phyloP scores from a whole-genome alignment of 306 rosid species.

The Prunus armeniaca region DNA sequence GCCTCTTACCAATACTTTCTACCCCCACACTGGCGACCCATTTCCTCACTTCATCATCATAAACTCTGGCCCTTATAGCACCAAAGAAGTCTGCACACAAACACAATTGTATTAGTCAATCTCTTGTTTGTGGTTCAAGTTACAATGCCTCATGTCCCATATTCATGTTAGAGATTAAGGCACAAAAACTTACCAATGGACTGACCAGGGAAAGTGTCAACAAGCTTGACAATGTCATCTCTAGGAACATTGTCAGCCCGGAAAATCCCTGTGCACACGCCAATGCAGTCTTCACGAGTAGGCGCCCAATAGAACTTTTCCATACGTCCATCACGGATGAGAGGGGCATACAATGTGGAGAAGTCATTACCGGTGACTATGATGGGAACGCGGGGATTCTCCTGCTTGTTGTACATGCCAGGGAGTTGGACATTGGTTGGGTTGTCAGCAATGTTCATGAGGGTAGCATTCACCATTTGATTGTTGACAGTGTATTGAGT shows the following conservation, averaged over 20 bases:
- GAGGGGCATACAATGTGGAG: conserved; percentile 78
- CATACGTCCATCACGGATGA: conserved; percentile 83
- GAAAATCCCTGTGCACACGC: conserved; percentile 71
- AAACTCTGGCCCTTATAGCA: conserved; percentile 71
- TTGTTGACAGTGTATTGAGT: conserved; percentile 81
- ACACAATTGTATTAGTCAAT: not conserved
- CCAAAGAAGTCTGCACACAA: conserved; percentile 63
- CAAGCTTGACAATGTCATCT: conserved; percentile 57
- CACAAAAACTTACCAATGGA: conserved; percentile 52
- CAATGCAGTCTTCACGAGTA: conserved; percentile 63
- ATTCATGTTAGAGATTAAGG: not conserved
- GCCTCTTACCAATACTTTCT: conserved; percentile 50
- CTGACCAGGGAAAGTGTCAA: conserved; percentile 70
- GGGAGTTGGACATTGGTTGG: conserved; percentile 81
- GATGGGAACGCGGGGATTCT: conserved; percentile 69
- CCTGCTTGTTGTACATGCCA: conserved; percentile 76
- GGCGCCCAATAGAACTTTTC: conserved; percentile 87
- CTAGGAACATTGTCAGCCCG: conserved; percentile 36
- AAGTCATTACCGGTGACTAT: conserved; percentile 71
- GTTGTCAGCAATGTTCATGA: conserved; percentile 79
- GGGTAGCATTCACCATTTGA: conserved; percentile 82
- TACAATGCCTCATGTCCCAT: not conserved
- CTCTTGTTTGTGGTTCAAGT: not conserved
- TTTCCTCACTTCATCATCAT: conserved; percentile 69
- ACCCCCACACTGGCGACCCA: conserved; percentile 61